Evolutionary conservation across 1,139 yeast species (phyloP).

Genomic region (Saccharomyces hybrid): DNA sequence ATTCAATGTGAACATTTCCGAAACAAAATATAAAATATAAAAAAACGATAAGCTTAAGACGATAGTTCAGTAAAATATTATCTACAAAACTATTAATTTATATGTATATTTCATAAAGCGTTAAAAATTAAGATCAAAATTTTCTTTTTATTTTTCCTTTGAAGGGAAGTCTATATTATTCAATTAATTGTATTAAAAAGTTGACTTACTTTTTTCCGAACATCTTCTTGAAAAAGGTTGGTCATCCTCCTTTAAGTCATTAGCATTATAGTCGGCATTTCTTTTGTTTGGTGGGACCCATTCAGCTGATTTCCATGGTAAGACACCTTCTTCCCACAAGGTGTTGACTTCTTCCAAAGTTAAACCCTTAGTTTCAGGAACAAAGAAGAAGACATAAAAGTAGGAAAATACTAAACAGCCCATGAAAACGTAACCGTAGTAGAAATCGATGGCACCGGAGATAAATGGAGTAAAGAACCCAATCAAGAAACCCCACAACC

Average conservation of each 20-base stretch:
- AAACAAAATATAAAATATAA: background rate
- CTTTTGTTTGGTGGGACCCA: constrained; percentile 35
- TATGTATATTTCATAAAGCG: background rate
- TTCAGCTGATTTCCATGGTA: constrained; percentile 41
- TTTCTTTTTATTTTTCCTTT: background rate
- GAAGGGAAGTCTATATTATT: background rate
- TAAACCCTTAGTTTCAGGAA: constrained; percentile 67
- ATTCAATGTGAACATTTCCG: background rate
- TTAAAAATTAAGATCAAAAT: background rate
- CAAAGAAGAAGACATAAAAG: constrained; percentile 58
- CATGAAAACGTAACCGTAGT: constrained; percentile 68
- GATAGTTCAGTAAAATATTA: background rate
- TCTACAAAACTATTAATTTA: background rate
- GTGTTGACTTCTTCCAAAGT: constrained; percentile 68
- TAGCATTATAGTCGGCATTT: constrained; percentile 21
- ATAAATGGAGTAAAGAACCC: constrained; percentile 73
- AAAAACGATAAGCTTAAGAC: background rate
- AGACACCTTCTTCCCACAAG: constrained; percentile 40
- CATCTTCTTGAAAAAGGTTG: constrained; percentile 27
- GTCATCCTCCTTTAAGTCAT: constrained; percentile 21
- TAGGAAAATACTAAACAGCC: constrained; percentile 59
- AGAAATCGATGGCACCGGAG: constrained; percentile 37
- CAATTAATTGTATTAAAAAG: constrained; percentile 18
- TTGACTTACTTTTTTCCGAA: constrained; percentile 28
- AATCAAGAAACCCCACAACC: constrained; percentile 74